phyloP scores from a whole-genome alignment of 306 rosid genomes.

The Betula pendula region DNA sequence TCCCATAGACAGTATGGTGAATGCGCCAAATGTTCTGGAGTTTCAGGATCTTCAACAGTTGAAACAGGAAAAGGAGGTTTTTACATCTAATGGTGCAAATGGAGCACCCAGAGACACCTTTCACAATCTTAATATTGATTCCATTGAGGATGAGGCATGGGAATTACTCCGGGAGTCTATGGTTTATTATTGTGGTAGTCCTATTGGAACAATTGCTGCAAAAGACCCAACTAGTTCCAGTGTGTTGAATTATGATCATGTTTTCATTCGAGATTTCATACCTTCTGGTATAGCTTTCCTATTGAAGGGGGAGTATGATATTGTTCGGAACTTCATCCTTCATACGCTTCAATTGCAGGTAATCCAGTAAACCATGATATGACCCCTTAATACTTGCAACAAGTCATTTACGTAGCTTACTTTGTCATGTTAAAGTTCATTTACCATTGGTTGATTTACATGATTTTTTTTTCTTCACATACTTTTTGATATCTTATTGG shows the following conservation, averaged over 20 bases:
- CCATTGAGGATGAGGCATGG: conserved; percentile 86
- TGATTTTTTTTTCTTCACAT: background rate
- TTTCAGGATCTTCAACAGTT: conserved; percentile 54
- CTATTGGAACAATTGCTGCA: conserved; percentile 87
- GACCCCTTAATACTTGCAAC: conserved; percentile 8
- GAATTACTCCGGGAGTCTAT: conserved; percentile 69
- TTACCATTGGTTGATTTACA: background rate
- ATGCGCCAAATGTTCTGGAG: conserved; percentile 37
- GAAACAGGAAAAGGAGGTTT: conserved; percentile 49
- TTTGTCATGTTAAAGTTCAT: background rate
- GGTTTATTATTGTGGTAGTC: conserved; percentile 72
- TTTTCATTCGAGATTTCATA: conserved; percentile 86
- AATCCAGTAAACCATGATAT: conserved; percentile 24
- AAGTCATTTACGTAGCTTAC: conserved; percentile 1
- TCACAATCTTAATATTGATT: conserved; percentile 33
- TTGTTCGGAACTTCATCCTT: conserved; percentile 84
- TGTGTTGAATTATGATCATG: conserved; percentile 81
- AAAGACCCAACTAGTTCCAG: conserved; percentile 67
- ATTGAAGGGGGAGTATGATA: conserved; percentile 81
- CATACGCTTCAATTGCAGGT: conserved; percentile 93
- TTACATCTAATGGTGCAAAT: conserved; percentile 45
- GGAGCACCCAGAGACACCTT: conserved; percentile 43
- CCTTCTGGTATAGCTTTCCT: conserved; percentile 90
- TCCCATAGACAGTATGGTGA: conserved; percentile 32
- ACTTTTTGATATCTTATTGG: conserved; percentile 14